A percentile compares a stretch with the other conserved stretches of the same genome.
These are phyloP conservation scores for Mortierella sp. DNA, from an alignment of 371 early-diverging fungal genomes.

Conservation along the genomic window DNA sequence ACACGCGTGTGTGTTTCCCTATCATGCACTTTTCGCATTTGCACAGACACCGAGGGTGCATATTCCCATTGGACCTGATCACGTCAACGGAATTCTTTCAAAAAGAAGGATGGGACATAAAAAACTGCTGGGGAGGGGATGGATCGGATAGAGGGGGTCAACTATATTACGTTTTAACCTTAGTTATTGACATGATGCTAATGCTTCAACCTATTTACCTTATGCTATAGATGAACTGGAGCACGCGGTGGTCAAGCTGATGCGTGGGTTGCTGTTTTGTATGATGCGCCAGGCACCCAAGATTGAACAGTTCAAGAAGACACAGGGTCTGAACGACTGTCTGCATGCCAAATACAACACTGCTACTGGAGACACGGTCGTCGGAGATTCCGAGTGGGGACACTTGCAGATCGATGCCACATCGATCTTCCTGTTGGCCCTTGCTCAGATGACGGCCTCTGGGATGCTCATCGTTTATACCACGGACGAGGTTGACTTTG, in stretches of 20 bases:
- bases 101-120: neutral
- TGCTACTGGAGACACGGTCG: constrained; percentile 87
- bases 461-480: constrained; percentile 86
- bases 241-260: constrained; percentile 86
- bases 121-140: constrained; percentile 4
- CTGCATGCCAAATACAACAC: constrained; percentile 94
- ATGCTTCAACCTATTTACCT: neutral
- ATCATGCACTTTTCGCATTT: neutral
- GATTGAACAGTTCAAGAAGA: constrained; percentile 86
- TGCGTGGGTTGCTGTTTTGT: constrained; percentile 85
- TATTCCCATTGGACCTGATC: neutral
- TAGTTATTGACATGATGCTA: too few relatives aligned
- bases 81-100: neutral
- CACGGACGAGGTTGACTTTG: constrained; percentile 90
- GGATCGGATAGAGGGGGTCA: neutral
- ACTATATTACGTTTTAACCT: too few relatives aligned
- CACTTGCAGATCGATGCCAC: constrained; percentile 90
- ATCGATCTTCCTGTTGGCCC: constrained; percentile 81
- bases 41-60: neutral
- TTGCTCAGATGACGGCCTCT: constrained; percentile 91
- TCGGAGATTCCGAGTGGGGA: constrained; percentile 90
- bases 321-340: constrained; percentile 76
- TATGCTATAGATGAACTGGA: constrained; percentile 81
- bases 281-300: constrained; percentile 93
- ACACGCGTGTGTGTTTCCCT: neutral